Conservation (phyloP, 768 basidiomycete genomes). For the Tremella yokohamensis region DNA sequence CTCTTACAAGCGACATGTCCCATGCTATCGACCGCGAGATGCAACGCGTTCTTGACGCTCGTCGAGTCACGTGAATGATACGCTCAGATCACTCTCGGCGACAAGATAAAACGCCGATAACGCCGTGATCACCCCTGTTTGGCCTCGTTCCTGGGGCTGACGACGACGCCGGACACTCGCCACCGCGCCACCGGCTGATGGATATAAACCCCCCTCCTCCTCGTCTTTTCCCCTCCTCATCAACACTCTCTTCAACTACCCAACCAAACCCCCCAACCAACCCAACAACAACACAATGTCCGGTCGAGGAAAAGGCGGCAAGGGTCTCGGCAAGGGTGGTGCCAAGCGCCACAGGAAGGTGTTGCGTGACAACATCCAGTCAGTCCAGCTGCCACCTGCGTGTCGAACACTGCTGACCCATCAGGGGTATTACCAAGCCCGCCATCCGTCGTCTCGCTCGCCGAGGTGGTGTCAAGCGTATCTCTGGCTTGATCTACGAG, state of each 20-base stretch:
- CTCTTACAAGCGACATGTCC: background rate
- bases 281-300: conserved; percentile 22
- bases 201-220: conserved; percentile 14
- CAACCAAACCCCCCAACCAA: conserved; percentile 7
- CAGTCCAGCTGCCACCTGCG: conserved; percentile 8
- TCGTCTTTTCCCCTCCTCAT: conserved; percentile 12
- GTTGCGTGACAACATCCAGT: conserved; percentile 54
- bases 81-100: background rate
- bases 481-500: conserved; percentile 52
- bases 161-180: background rate
- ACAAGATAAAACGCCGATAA: conserved; percentile 12
- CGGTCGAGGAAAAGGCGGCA: conserved; percentile 43
- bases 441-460: conserved; percentile 59
- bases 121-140: conserved; percentile 3
- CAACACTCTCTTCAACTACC: conserved; percentile 5
- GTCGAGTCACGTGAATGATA: background rate
- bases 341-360: conserved; percentile 56
- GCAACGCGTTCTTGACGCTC: background rate
- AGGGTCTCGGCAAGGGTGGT: conserved; percentile 55
- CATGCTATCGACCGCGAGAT: background rate
- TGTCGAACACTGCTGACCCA: conserved; percentile 7
- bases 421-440: conserved; percentile 56
- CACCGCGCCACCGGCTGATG: background rate
- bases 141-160: background rate
- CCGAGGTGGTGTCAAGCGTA: conserved; percentile 60